These are phyloP conservation scores for Gynostemma pentaphyllum DNA, from an alignment of 306 rosid genomes.

Conservation along the genomic window DNA sequence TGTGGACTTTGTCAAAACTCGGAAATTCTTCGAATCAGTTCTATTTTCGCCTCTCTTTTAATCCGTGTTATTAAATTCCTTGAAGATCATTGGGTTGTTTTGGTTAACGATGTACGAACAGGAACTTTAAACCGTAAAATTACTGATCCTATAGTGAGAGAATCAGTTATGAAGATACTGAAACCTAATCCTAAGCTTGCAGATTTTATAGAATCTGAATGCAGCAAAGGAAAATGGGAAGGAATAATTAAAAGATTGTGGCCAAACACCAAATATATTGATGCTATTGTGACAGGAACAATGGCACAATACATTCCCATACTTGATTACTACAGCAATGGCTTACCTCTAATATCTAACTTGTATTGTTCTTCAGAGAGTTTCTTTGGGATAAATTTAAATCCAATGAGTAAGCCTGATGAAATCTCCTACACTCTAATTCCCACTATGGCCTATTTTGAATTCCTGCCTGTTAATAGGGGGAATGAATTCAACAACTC, in stretches of 20 bases:
- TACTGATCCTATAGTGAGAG: conserved; percentile 24
- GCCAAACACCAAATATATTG: conserved; percentile 50
- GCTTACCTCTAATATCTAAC: conserved; percentile 42
- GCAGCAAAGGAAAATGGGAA: conserved; percentile 30
- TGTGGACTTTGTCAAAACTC: conserved; percentile 42
- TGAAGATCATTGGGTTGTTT: conserved; percentile 31
- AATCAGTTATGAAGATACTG: conserved; percentile 25
- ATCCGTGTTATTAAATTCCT: conserved; percentile 16
- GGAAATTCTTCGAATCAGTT: conserved; percentile 40
- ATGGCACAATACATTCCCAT: conserved; percentile 53
- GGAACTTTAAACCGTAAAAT: conserved; percentile 25
- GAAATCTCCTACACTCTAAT: conserved; percentile 39
- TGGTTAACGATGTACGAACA: conserved; percentile 30
- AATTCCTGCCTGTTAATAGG: conserved; percentile 30
- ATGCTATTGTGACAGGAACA: conserved; percentile 51
- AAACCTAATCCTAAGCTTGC: conserved; percentile 39
- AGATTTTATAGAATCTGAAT: conserved; percentile 29
- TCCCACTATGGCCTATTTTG: conserved; percentile 58
- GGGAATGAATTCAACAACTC: too few species aligned
- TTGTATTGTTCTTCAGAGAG: conserved; percentile 58
- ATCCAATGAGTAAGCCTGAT: conserved; percentile 39
- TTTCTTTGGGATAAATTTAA: conserved; percentile 49
- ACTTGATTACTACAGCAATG: conserved; percentile 36
- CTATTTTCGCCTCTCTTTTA: conserved; percentile 43
- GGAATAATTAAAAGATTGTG: conserved; percentile 47